Conservation (phyloP, 768 basidiomycete genomes). For the Termitomyces sp. region DNA sequence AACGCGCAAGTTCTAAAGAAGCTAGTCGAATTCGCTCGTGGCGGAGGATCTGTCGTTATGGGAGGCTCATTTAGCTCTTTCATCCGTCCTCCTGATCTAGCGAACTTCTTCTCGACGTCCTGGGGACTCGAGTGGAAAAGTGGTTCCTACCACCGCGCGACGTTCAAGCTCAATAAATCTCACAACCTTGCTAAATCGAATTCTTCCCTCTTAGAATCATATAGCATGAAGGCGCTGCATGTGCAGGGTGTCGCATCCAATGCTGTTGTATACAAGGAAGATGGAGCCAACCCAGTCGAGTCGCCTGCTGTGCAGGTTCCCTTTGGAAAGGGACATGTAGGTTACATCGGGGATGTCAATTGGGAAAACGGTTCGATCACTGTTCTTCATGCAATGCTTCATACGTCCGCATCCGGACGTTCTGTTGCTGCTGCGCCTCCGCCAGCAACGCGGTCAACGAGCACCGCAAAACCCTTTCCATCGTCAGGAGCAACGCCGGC, state of each 20-base stretch:
- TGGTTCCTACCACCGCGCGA: slow-evolving; percentile 37
- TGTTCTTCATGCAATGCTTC: slow-evolving; percentile 33
- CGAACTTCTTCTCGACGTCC: slow-evolving; percentile 23
- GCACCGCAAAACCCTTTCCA: neutral
- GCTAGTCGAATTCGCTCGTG: slow-evolving; percentile 31
- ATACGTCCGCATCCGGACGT: neutral
- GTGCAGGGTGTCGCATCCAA: slow-evolving; percentile 23
- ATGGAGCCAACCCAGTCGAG: slow-evolving; percentile 9
- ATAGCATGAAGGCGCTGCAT: slow-evolving; percentile 42
- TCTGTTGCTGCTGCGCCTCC: neutral
- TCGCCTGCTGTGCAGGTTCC: slow-evolving; percentile 24
- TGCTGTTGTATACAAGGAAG: slow-evolving; percentile 28
- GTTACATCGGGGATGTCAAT: slow-evolving; percentile 34
- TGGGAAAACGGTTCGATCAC: slow-evolving; percentile 24
- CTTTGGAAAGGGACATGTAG: slow-evolving; percentile 33
- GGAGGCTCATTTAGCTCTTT: slow-evolving; percentile 31
- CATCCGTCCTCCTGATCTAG: slow-evolving; percentile 20
- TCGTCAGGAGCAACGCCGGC: neutral
- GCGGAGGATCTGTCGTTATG: slow-evolving; percentile 34
- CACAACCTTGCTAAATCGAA: slow-evolving; percentile 25
- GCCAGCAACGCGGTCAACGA: neutral
- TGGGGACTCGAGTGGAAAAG: slow-evolving; percentile 34
- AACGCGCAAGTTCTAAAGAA: slow-evolving; percentile 21
- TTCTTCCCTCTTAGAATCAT: slow-evolving; percentile 22
- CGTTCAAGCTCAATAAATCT: slow-evolving; percentile 27